Percentiles rank a stretch among this genome's conserved stretches.
phyloP scores from a whole-genome alignment of 805 yeast genomes.

The Wickerhamiella dianesei region DNA sequence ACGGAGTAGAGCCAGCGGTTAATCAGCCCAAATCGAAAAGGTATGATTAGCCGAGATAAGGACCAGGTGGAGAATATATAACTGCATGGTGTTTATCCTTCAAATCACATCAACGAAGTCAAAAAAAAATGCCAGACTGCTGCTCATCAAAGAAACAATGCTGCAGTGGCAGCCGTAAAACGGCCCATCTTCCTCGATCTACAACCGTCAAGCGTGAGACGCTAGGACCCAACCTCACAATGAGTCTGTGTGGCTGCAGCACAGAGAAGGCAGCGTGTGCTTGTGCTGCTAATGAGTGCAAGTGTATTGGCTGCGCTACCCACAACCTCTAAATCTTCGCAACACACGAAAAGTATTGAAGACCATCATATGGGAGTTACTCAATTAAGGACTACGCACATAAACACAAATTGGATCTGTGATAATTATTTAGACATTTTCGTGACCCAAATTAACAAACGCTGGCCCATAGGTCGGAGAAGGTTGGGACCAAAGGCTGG shows the following conservation, averaged over 20 bases:
- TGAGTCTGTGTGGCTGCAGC: slow-evolving; percentile 13
- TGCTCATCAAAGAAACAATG: background rate
- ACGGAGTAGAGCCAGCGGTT: background rate
- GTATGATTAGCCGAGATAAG: background rate
- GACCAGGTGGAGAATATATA: background rate
- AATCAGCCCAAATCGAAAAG: background rate
- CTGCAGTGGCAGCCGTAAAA: background rate
- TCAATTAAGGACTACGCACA: too few species aligned
- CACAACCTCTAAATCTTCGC: slow-evolving; percentile 10
- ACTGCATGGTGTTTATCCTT: background rate
- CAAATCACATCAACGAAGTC: background rate
- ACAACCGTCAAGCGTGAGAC: background rate
- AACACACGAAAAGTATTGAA: too few species aligned
- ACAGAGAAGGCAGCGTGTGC: slow-evolving; percentile 8
- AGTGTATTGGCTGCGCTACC: slow-evolving; percentile 13
- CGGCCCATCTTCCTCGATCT: background rate
- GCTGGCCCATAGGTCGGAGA: too few species aligned
- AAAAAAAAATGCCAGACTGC: background rate
- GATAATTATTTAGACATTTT: too few species aligned
- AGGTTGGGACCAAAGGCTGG: background rate
- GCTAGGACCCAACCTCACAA: background rate
- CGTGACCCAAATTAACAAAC: too few species aligned
- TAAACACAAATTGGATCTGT: too few species aligned
- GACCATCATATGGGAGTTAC: too few species aligned
- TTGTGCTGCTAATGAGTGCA: slow-evolving; percentile 13